Evolutionary conservation across 192 early-diverging fungal genomes (phyloP), one percentile per base, ranked within the genome.

Genomic region (Coemansia asiatica): DNA sequence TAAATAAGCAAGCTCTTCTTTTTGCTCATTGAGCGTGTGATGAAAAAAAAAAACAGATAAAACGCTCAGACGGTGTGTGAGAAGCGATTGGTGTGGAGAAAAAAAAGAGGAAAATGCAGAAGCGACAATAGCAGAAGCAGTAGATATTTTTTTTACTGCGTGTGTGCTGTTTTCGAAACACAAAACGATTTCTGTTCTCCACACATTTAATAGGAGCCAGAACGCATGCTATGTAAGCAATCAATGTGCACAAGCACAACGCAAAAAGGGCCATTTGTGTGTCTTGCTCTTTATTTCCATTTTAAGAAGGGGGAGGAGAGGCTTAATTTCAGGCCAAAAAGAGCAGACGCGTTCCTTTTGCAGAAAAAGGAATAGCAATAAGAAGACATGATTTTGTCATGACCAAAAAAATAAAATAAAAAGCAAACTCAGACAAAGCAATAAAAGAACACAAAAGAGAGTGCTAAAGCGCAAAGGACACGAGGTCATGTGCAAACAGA

Each of bases 401-500:
- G 22, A 27, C 5, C 8, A 53, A 23, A 53, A 33, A 8, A 33
- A 8, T 46, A 46, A 46, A 46, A 46, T 12, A 22, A 51, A 51
- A 23, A 51, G 49, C 10, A 9, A 26, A 25, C 12, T 27, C 51
- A 23, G 22, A 53, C 51, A 53, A 53, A 53, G 51, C 25, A 26
- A 53, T 23, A 53, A 16, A 53, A 49, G 48, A 26, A 53, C 22
- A 22, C 23, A 19, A 53, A 53, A 53, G 26, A 53, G 22, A 49
- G 48, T 6, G 23, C 51, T 13, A 44, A 44, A 44, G 40, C 40
- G 40, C 40, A 44, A 44, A 53, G 25, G 26, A 27, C n/a, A 49
- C 23, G n/a, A 25, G 51, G 51, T 53, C 51, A 53, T 53, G 51
- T 53, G 51, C 51, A 27, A 27, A 26, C 51, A 44, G 40, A 44